Conservation (phyloP, 202 grass and related monocot genomes). For the Schoenoplectus tabernaemontani region DNA sequence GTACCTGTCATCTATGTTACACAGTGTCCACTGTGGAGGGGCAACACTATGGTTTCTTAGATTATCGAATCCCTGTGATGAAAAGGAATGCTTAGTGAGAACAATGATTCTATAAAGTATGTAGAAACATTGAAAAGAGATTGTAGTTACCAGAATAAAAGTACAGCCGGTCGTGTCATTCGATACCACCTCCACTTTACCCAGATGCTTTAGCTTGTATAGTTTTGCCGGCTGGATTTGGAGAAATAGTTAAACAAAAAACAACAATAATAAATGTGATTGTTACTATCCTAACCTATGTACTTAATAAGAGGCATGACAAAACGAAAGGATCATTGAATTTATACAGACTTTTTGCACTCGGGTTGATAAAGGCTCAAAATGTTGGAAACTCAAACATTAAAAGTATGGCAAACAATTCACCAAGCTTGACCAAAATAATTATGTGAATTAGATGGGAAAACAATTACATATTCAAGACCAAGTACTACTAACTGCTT, state of each 20-base stretch:
- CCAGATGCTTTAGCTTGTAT: constrained; percentile 99
- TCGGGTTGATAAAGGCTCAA: neutral
- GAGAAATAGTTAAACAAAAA: no score
- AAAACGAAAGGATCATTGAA: no score
- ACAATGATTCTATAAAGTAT: constrained; percentile 12
- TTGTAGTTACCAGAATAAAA: constrained; percentile 74
- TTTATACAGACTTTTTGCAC: no score
- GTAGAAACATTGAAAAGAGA: neutral
- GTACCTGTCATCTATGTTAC: constrained; percentile 96
- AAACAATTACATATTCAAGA: constrained; percentile 11
- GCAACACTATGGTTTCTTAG: constrained; percentile 87
- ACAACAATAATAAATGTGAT: no score
- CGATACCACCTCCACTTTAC: constrained; percentile 94
- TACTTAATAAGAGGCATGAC: no score
- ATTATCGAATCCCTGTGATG: constrained; percentile 87
- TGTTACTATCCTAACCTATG: no score
- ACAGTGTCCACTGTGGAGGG: constrained; percentile 96
- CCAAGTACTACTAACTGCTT: neutral
- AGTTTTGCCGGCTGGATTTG: constrained; percentile 70
- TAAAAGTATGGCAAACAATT: neutral
- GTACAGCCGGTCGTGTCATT: constrained; percentile 96
- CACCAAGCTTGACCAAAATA: neutral
- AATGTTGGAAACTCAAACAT: neutral
- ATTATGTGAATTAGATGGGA: neutral
- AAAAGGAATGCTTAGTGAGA: constrained; percentile 22